Base-by-base conservation (phyloP, 148 eudicot genomes). In the Chenopodium formosanum region DNA sequence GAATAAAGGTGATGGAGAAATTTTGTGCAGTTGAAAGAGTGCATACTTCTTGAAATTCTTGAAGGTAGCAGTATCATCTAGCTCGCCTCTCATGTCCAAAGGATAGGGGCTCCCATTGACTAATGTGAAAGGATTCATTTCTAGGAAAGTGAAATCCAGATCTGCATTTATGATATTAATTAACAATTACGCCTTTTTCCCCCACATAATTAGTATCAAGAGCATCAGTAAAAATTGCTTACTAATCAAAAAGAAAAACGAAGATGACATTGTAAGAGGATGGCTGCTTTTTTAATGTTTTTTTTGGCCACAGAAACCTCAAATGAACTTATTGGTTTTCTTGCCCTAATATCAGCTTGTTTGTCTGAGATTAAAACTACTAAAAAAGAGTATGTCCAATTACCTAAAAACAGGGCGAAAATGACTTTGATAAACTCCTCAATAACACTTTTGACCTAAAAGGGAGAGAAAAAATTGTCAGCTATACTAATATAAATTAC, bases 41-140 rank as follows among this genome's bases (percentile, higher is more conserved):
- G 56, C 82, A 9, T 77, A 88, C 88, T 88, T 86, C 78, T 88
- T 88, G 76, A 88, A 88, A 83, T 88, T 88, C 80, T 88, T 88
- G 85, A 88, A 88, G 63, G 99, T 82, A 81, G 99, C 99, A 73
- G 99, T 93, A 84, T 95, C 97, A 83, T 95, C 99, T 71, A 95
- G 94, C 80, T 95, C 99, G 71, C 99, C 99, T 86, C 99, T 91
- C 99, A 95, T 95, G 82, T 95, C 97, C 88, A 95, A 81, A 83
- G 99, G 99, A 90, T 93, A 95, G 32, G 99, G 99, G 86, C 91
- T 93, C 80, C 97, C 99, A 48, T 94, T 84, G 62, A 95, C 95
- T 86, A 95, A 86, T 79, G 99, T 87, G 85, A 95, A 95, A 74
- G 99, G 99, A 79, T 95, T 95, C 99, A 95, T 95, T 85, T 95